Evolutionary conservation across 169 alveolate genomes (phyloP).

Genomic region (Amoebophrya sp.): DNA sequence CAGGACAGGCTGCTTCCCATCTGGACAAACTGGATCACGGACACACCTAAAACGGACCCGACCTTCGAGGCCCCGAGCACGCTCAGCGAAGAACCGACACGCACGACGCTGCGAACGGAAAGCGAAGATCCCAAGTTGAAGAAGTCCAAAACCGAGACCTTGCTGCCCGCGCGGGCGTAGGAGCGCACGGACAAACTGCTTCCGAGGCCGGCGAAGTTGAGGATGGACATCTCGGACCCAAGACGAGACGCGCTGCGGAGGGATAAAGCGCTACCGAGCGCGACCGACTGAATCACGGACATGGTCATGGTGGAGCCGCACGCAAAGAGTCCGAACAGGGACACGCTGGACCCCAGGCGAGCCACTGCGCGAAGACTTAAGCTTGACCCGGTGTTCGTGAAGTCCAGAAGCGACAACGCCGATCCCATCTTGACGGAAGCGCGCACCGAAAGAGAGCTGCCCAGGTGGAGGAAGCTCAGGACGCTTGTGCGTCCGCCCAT

Average conservation of each 20-base stretch:
- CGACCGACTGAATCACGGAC: background rate
- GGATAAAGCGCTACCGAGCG: background rate
- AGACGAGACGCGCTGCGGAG: background rate
- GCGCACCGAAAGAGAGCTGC: background rate
- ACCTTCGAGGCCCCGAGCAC: background rate
- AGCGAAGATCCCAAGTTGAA: background rate
- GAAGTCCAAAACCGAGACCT: background rate
- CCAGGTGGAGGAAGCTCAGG: slow-evolving; percentile 4
- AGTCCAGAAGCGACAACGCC: background rate
- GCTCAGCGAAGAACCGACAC: background rate
- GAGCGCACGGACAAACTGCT: background rate
- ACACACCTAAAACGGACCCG: slow-evolving; percentile 5
- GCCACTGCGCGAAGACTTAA: background rate
- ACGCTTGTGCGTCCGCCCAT: background rate
- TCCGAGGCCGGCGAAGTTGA: slow-evolving; percentile 22
- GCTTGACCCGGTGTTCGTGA: slow-evolving; percentile 16
- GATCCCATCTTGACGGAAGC: slow-evolving; percentile 15
- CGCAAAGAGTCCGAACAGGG: background rate
- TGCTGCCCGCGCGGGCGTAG: background rate
- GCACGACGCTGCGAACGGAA: background rate
- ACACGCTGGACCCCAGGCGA: slow-evolving; percentile 11
- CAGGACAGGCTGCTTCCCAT: background rate
- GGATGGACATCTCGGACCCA: background rate
- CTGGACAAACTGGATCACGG: background rate
- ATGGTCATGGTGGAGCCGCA: background rate